These are phyloP conservation scores for Neocucurbitaria cava DNA, from an alignment of 2,329 filamentous ascomycete species.

Conservation along the genomic window DNA sequence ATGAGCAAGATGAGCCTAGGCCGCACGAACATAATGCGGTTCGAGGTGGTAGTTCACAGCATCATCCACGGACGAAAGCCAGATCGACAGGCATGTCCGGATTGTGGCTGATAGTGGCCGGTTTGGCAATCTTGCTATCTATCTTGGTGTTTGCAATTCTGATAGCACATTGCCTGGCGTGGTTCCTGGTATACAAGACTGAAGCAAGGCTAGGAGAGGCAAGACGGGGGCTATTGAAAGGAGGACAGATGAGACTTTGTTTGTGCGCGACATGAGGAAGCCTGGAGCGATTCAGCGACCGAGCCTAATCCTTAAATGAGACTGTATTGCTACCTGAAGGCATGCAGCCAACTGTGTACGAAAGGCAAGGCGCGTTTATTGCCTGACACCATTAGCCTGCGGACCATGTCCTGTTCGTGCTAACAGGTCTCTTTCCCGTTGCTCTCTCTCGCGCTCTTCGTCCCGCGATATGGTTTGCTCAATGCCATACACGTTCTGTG, in stretches of 20 bases:
- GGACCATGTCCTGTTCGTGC: background rate
- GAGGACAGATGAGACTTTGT: constrained; percentile 43
- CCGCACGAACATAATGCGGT: background rate
- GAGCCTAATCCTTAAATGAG: background rate
- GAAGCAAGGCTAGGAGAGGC: constrained; percentile 35
- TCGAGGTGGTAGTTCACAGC: background rate
- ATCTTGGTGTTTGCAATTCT: constrained; percentile 29
- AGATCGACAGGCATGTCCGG: background rate
- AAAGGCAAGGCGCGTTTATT: background rate
- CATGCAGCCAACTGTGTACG: background rate
- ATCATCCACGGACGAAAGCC: background rate
- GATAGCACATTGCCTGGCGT: constrained; percentile 34
- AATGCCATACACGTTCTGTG: constrained; percentile 12
- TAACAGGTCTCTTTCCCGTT: constrained; percentile 4
- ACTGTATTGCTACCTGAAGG: background rate
- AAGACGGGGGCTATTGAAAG: constrained; percentile 27
- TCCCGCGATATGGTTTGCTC: constrained; percentile 11
- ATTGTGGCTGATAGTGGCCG: constrained; percentile 6
- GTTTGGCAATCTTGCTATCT: constrained; percentile 19
- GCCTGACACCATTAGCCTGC: background rate
- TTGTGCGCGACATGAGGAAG: constrained; percentile 24
- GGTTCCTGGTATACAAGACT: constrained; percentile 40
- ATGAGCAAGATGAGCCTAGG: too few relatives aligned
- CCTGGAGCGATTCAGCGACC: background rate
- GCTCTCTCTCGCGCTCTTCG: constrained; percentile 1